Evolutionary conservation across 177 flowering plant genomes (phyloP), one percentile per base, ranked within the genome.

Genomic region (Vitis hybrid): DNA sequence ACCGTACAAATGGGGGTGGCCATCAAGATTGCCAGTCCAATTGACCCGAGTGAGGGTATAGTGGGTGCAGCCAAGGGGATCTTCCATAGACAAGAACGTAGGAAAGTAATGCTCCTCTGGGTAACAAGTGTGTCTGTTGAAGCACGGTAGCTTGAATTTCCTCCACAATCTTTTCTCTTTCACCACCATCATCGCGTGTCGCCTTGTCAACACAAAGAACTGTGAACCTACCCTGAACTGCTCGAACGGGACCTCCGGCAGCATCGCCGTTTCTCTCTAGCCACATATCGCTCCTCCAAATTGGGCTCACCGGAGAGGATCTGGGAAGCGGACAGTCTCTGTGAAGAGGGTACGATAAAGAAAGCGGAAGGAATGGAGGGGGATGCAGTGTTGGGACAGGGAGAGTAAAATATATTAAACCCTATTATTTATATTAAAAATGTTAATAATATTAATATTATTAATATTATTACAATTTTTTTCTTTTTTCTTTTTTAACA

Each of bases 91-190:
- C 72, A 94, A 68, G 18, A 91, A 61, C 0, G 97, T 94, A 1
- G 98, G 94, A 52, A 94, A 92, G 68, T 94, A 94, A 71, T 94
- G 97, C 71, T 94, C 98, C 67, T 94, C 97, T 0, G 98, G 98
- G 78, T 90, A 94, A 77, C 98, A 94, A 1, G 88, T 78, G 2
- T 90, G 74, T 0, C 55, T 55, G 13, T 78, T 81, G 48, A 78
- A 63, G 76, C 98, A 94, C 0, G 97, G 97, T 50, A 88, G 65
- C 66, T 78, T 81, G 67, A 94, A 94, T 56, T 92, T 92, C 82
- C 79, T 83, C 98, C 97, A 94, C 3, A 94, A 66, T 64, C 64
- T 74, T 11, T 83, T 74, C n/a, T 94, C 98, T 59, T 73, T 77
- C 17, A 91, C 63, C 21, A 94, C 93, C 49, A 81, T 56, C 74